These are phyloP conservation scores for Umbelopsis sp. DNA, from an alignment of 371 early-diverging fungal genomes.

Conservation along the genomic window DNA sequence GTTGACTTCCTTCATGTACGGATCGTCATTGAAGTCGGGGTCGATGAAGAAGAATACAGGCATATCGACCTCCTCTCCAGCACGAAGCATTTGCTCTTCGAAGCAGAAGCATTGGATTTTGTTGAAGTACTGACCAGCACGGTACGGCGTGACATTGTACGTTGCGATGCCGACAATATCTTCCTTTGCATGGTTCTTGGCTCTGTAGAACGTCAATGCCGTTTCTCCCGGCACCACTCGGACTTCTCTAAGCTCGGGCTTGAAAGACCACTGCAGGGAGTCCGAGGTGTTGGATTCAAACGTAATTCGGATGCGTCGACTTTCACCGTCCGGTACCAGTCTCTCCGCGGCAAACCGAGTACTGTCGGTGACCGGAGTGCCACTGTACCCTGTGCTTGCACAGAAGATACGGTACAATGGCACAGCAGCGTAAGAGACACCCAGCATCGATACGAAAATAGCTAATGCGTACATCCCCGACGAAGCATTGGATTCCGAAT, in stretches of 20 bases:
- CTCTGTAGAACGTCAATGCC: conserved; percentile 94
- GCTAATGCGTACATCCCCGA: conserved; percentile 79
- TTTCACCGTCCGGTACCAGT: conserved; percentile 60
- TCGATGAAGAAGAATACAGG: conserved; percentile 99
- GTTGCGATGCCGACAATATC: conserved; percentile 97
- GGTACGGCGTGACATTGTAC: conserved; percentile 93
- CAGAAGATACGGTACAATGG: conserved; percentile 96
- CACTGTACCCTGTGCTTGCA: conserved; percentile 89
- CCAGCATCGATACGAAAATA: conserved; percentile 83
- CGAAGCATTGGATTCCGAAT: conserved; percentile 35
- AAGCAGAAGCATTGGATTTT: conserved; percentile 99
- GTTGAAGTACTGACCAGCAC: conserved; percentile 94
- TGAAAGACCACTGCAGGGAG: conserved; percentile 88
- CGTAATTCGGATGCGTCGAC: conserved; percentile 76
- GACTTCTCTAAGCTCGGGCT: conserved; percentile 86
- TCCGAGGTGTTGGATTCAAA: conserved; percentile 87
- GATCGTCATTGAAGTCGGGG: conserved; percentile 95
- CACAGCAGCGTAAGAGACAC: conserved; percentile 93
- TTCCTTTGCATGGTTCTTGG: conserved; percentile 87
- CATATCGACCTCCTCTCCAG: conserved; percentile 97
- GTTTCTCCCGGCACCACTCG: conserved; percentile 95
- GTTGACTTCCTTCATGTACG: conserved; percentile 92
- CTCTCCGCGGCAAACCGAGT: conserved; percentile 59
- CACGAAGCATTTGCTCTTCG: conserved; percentile 93
- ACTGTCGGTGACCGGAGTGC: conserved; percentile 75